Evolutionary conservation across 108 stramenopile genomes (phyloP).

Genomic region (Nitzschia palea): DNA sequence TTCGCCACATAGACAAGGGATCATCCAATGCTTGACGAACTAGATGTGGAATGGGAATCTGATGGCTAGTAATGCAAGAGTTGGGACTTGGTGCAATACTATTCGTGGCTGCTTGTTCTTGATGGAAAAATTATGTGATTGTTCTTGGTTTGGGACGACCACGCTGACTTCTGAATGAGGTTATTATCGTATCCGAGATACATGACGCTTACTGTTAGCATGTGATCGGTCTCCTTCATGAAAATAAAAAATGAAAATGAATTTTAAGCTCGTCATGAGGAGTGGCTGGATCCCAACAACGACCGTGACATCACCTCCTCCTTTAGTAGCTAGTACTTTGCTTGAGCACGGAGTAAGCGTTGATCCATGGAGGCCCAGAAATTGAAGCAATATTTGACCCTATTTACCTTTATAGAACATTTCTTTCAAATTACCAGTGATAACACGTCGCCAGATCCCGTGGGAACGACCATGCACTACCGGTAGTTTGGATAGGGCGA

Average conservation of each 20-base stretch:
- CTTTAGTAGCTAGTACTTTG: no score
- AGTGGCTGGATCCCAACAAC: no score
- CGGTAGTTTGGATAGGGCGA: no score
- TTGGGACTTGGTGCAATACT: background rate
- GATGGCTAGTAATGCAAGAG: background rate
- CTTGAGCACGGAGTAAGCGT: slow-evolving; percentile 50
- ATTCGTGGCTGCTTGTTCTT: no score
- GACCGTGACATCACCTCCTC: no score
- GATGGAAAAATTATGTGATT: no score
- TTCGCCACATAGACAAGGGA: slow-evolving; percentile 37
- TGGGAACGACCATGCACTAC: slow-evolving; percentile 55
- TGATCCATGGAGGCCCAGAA: slow-evolving; percentile 47
- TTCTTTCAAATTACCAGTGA: slow-evolving; percentile 56
- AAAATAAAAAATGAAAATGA: no score
- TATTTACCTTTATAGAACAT: slow-evolving; percentile 59
- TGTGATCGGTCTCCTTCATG: slow-evolving; percentile 64
- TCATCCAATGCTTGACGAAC: slow-evolving; percentile 79
- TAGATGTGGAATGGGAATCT: slow-evolving; percentile 46
- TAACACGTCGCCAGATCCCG: slow-evolving; percentile 83
- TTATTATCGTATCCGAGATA: slow-evolving; percentile 70
- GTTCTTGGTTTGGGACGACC: slow-evolving; percentile 16
- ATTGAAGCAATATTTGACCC: slow-evolving; percentile 48
- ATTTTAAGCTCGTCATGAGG: no score
- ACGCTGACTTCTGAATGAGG: slow-evolving; percentile 77
- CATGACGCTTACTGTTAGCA: slow-evolving; percentile 59